These are phyloP conservation scores for Exophiala xenobiotica DNA, from an alignment of 2,329 filamentous ascomycete genomes.

Conservation along the genomic window DNA sequence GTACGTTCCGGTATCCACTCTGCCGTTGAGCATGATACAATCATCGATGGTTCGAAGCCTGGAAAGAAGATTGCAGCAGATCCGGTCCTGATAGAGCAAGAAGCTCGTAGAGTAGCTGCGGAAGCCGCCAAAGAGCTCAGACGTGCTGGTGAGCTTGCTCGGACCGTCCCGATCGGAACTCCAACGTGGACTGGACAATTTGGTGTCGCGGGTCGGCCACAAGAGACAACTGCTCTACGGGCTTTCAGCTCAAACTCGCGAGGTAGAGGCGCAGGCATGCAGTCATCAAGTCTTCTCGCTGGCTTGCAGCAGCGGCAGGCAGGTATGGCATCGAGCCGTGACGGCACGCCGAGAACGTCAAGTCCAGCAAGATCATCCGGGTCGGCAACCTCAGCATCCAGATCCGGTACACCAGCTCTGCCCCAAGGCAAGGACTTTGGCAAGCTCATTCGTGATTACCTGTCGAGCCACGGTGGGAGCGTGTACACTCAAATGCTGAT, in stretches of 20 bases:
- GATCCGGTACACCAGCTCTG: slow-evolving; percentile 34
- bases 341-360: slow-evolving; percentile 21
- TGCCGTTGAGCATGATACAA: slow-evolving; percentile 90
- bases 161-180: slow-evolving; percentile 72
- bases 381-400: slow-evolving; percentile 22
- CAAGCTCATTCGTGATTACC: slow-evolving; percentile 73
- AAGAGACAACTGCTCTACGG: slow-evolving; percentile 50
- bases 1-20: slow-evolving; percentile 81
- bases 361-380: slow-evolving; percentile 29
- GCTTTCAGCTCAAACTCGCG: slow-evolving; percentile 38
- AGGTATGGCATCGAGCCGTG: slow-evolving; percentile 10
- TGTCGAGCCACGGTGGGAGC: slow-evolving; percentile 72
- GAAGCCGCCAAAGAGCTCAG: slow-evolving; percentile 75
- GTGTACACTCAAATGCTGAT: slow-evolving; percentile 83
- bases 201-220: slow-evolving; percentile 72
- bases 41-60: slow-evolving; percentile 63
- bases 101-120: slow-evolving; percentile 76
- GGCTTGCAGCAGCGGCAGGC: slow-evolving; percentile 60
- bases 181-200: slow-evolving; percentile 92
- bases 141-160: slow-evolving; percentile 69
- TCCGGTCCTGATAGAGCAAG: slow-evolving; percentile 72
- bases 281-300: slow-evolving; percentile 52
- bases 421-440: slow-evolving; percentile 62
- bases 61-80: slow-evolving; percentile 71
- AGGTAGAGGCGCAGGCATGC: slow-evolving; percentile 31